Evolutionary conservation across 2,329 filamentous ascomycete genomes (phyloP), one percentile per base, ranked within the genome.

Genomic region (Trichoderma citrinoviride): DNA sequence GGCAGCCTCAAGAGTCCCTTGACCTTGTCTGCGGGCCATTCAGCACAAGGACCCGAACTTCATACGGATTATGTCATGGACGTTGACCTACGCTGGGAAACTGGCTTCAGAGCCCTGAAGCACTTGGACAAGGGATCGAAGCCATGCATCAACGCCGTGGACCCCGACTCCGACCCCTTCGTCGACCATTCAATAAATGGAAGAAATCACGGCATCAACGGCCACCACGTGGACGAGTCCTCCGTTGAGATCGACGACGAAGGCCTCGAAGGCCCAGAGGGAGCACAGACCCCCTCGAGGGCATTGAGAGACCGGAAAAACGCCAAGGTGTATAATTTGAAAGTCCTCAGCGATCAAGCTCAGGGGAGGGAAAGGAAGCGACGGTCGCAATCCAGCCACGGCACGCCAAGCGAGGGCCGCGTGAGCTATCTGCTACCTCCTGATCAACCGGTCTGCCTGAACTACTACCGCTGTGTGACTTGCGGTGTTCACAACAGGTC

Each of bases 251-350:
- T 65, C 5, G 75, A 77, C 6, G 81, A 82, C 29, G 82, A 82
- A 41, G 79, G 80, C 8, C 67, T 71, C 7, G 82, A 82, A 41
- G 79, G 80, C 8, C 67, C 71, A 7, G 78, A 81, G 23, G 80
- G 80, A 27, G 81, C 83, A 19, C 75, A 78, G 15, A 86, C 83
- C 2, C 83, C 83, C 0, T 83, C 78, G 61, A 80, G 84, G 65
- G 81, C 82, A 1, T 73, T 85, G 19, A 79, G 84, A 49, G 75
- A 77, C 17, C 79, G 84, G 60, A 79, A 74, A 19, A 77, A 77
- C 47, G 81, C 80, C 64, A 82, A 83, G 66, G 79, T 80, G 23
- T 88, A 88, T 71, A 88, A 88, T 68, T 73, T 88, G 43, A 87
- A 86, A 71, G 77, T 82, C 14, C 75, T 88, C 17, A 87, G 82